Percentiles rank a stretch among this genome's conserved stretches.
Conservation (phyloP, 2,329 filamentous ascomycete species). For the Epichloe typhina region DNA sequence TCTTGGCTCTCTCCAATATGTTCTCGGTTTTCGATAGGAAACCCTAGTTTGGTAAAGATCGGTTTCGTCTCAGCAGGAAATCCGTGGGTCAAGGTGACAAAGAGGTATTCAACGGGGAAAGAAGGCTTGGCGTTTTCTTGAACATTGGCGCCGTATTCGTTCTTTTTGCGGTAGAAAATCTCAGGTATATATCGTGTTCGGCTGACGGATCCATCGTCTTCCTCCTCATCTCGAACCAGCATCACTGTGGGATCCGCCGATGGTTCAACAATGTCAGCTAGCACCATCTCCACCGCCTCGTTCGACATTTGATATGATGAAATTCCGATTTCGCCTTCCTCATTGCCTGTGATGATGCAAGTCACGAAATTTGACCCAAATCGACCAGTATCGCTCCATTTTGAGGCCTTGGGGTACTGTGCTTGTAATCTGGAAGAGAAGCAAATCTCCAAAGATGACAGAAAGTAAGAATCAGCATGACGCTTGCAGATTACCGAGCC, state of each 20-base stretch:
- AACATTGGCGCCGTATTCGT: slow-evolving; percentile 91
- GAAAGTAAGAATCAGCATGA: slow-evolving; percentile 87
- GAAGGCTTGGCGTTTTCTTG: slow-evolving; percentile 94
- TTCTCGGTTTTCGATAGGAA: slow-evolving; percentile 86
- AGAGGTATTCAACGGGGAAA: slow-evolving; percentile 92
- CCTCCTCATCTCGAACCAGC: slow-evolving; percentile 86
- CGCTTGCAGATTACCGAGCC: slow-evolving; percentile 88
- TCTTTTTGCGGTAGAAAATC: slow-evolving; percentile 93
- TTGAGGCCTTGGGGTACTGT: slow-evolving; percentile 75
- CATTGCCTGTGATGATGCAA: slow-evolving; percentile 88
- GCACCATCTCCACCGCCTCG: slow-evolving; percentile 91
- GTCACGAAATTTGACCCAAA: slow-evolving; percentile 98
- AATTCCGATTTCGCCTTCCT: slow-evolving; percentile 75
- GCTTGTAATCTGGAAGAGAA: slow-evolving; percentile 84
- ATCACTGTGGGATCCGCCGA: slow-evolving; percentile 87
- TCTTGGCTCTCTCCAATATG: slow-evolving; percentile 79
- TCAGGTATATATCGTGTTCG: slow-evolving; percentile 86
- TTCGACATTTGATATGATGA: slow-evolving; percentile 92
- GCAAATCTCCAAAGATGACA: slow-evolving; percentile 82
- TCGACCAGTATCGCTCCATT: slow-evolving; percentile 89
- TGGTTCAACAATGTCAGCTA: slow-evolving; percentile 86
- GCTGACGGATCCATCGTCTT: slow-evolving; percentile 57
- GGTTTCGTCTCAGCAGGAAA: slow-evolving; percentile 75
- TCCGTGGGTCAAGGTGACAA: slow-evolving; percentile 91
- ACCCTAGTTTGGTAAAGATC: slow-evolving; percentile 58